These are phyloP conservation scores for Leishmania tarentolae DNA, from an alignment of 208 protist species.

Conservation along the genomic window DNA sequence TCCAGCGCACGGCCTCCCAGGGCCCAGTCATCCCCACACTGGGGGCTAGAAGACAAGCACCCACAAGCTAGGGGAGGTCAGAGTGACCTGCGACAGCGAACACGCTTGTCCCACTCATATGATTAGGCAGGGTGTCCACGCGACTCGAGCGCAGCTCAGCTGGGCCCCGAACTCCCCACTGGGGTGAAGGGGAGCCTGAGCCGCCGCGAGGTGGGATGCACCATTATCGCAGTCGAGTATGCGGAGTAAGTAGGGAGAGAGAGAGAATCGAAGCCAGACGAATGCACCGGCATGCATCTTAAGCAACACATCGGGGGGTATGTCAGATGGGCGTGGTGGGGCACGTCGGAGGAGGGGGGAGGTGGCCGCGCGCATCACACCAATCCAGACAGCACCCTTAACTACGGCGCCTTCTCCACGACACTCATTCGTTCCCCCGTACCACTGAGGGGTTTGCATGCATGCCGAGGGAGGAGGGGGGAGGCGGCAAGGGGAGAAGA, in stretches of 20 bases:
- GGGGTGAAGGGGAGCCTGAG: neutral
- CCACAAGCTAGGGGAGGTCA: neutral
- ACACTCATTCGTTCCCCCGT: neutral
- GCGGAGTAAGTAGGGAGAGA: neutral
- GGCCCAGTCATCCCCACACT: neutral
- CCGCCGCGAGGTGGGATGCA: neutral
- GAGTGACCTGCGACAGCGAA: neutral
- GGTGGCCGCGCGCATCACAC: neutral
- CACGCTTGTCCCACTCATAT: neutral
- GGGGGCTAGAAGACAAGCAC: neutral
- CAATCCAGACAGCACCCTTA: slow-evolving; percentile 13
- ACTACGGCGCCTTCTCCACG: neutral
- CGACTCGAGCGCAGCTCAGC: neutral
- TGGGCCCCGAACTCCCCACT: neutral
- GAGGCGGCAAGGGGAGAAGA: neutral
- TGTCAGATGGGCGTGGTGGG: neutral
- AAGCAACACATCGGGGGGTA: neutral
- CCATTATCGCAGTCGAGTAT: neutral
- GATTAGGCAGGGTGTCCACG: neutral
- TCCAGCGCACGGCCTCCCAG: neutral
- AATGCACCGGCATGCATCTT: neutral
- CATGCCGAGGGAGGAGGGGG: neutral
- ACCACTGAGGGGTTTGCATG: slow-evolving; percentile 1
- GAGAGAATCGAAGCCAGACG: neutral
- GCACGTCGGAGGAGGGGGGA: no score